Evolutionary conservation across 2,329 filamentous ascomycete species (phyloP).

Genomic region (Sporothrix pseudoabietina): DNA sequence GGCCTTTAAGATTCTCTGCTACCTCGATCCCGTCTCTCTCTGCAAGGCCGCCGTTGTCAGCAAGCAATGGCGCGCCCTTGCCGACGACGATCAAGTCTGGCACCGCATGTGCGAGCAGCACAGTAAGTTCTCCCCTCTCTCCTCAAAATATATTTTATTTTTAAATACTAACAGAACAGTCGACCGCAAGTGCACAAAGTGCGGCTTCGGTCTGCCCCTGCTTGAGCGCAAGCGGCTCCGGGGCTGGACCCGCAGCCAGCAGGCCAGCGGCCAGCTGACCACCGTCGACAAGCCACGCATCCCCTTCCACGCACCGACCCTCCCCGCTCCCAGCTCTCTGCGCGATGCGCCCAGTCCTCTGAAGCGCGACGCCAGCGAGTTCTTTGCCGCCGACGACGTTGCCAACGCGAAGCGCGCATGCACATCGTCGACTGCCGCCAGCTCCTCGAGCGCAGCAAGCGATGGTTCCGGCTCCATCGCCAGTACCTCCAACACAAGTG

Average conservation of each 20-base stretch:
- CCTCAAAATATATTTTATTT: neutral
- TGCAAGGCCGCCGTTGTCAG: slow-evolving; percentile 97
- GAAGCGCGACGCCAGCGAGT: slow-evolving; percentile 45
- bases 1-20: slow-evolving; percentile 89
- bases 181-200: slow-evolving; percentile 89
- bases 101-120: slow-evolving; percentile 98
- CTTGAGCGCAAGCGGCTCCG: slow-evolving; percentile 85
- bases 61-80: slow-evolving; percentile 79
- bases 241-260: slow-evolving; percentile 83
- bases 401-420: slow-evolving; percentile 43
- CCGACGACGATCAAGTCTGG: slow-evolving; percentile 98
- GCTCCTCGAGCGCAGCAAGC: neutral
- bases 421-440: neutral
- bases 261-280: slow-evolving; percentile 49
- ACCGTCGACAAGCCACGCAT: slow-evolving; percentile 36
- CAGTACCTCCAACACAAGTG: slow-evolving; percentile 32
- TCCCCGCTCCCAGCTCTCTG: slow-evolving; percentile 38
- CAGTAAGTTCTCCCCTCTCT: slow-evolving; percentile 32
- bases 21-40: slow-evolving; percentile 88
- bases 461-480: neutral
- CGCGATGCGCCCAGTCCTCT: slow-evolving; percentile 35
- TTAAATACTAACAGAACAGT: slow-evolving; percentile 43
- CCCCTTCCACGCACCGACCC: slow-evolving; percentile 38
- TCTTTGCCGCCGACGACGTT: slow-evolving; percentile 36
- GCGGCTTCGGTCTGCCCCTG: slow-evolving; percentile 89